Base-by-base conservation (phyloP, 1,284 basidiomycete species). In the Austroboletus niveus region DNA sequence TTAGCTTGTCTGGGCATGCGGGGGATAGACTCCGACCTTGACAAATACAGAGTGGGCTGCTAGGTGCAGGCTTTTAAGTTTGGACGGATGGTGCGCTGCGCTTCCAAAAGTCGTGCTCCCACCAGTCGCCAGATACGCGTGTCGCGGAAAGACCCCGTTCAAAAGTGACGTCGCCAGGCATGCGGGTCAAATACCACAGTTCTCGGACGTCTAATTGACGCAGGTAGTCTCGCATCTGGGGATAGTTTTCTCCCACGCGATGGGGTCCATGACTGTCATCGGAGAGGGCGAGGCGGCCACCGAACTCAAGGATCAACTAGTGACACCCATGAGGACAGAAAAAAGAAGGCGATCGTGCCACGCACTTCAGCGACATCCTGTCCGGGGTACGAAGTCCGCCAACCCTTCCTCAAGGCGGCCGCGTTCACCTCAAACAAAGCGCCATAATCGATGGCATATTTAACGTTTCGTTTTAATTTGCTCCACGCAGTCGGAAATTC, bases 251-350 rank as follows among this genome's bases (percentile, higher is more conserved):
- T 0, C 92, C 96, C 41, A 99, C 94, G 15, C 86, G 85, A 36
- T 85, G 80, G 1, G 92, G 87, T 1, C 94, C 94, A 64, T 99
- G 96, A 51, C 94, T 96, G 70, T 99, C 96, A 68, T 99, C 96
- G 2, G 95, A 98, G 17, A 98, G 77, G 20, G 89, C 84, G 53
- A 98, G 79, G 22, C 84, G 80, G 1, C 96, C 96, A 7, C 79
- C 79, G 35, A 76, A 66, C 17, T 75, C 63, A 12, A 82, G 60
- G 53, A 98, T 91, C 15, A 90, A 66, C 90, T 95, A 56, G n/a
- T 29, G 36, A 46, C 42, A 31, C 36, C 45, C 61, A 64, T 65
- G 60, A 68, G 64, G 50, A 57, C 49, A 53, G 12, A 34, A 53
- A 47, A 54, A 47, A 48, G 47, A 32, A 49, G 48, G 58, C 5